Conservation (phyloP, 2,329 filamentous ascomycete genomes). For the Dactylellina parvicollis region DNA sequence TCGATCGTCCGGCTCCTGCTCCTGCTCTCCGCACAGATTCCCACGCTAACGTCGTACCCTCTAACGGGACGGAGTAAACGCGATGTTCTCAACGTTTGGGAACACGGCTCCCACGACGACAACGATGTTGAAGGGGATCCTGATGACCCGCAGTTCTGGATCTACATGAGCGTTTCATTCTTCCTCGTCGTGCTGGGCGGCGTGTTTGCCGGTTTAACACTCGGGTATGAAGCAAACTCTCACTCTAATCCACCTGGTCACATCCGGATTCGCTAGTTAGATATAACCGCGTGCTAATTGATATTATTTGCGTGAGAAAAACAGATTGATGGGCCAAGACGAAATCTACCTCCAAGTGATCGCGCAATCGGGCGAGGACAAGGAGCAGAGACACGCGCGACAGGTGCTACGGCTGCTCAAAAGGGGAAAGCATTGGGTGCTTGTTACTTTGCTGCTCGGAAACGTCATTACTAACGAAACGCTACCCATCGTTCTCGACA, state of each 20-base stretch:
- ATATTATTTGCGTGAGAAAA: slow-evolving; percentile 5
- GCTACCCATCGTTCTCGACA: slow-evolving; percentile 90
- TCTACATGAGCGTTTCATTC: slow-evolving; percentile 81
- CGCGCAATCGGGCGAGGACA: slow-evolving; percentile 80
- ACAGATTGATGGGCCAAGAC: slow-evolving; percentile 71
- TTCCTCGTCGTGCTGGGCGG: slow-evolving; percentile 86
- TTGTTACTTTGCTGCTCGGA: slow-evolving; percentile 90
- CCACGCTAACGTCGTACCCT: slow-evolving; percentile 45
- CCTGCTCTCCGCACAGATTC: slow-evolving; percentile 48
- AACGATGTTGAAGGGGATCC: slow-evolving; percentile 61
- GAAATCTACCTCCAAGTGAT: slow-evolving; percentile 98
- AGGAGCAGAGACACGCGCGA: slow-evolving; percentile 85
- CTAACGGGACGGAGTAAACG: slow-evolving; percentile 15
- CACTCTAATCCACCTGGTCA: not conserved
- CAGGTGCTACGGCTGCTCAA: slow-evolving; percentile 82
- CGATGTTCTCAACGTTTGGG: slow-evolving; percentile 31
- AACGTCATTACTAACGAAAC: slow-evolving; percentile 99
- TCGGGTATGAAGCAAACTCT: slow-evolving; percentile 78
- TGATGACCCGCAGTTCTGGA: slow-evolving; percentile 76
- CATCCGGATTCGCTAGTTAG: slow-evolving; percentile 2
- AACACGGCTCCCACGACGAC: slow-evolving; percentile 18
- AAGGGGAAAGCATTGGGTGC: slow-evolving; percentile 95
- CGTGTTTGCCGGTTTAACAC: slow-evolving; percentile 92
- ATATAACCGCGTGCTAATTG: not conserved
- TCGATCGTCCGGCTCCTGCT: slow-evolving; percentile 35